phyloP scores from a whole-genome alignment of 2,329 filamentous ascomycete genomes.

The Ilyonectria sp. region DNA sequence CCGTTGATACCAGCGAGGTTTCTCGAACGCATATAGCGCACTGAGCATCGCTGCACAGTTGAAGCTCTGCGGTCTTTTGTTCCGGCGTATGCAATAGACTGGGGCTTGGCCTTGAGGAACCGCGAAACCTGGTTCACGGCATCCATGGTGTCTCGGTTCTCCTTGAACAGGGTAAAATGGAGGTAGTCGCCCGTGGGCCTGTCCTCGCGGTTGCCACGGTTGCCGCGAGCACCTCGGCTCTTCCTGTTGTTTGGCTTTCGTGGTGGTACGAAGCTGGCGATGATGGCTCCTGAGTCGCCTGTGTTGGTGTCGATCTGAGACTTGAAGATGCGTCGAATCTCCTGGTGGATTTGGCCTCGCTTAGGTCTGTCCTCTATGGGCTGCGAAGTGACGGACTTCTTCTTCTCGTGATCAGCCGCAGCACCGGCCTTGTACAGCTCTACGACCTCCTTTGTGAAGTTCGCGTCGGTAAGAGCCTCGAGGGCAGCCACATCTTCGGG shows the following conservation, averaged over 20 bases:
- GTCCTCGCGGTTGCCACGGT: slow-evolving; percentile 47
- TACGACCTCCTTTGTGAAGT: slow-evolving; percentile 59
- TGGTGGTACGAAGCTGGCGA: slow-evolving; percentile 75
- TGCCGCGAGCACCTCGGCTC: slow-evolving; percentile 43
- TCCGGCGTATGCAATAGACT: slow-evolving; percentile 82
- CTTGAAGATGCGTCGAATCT: slow-evolving; percentile 85
- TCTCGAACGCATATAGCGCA: slow-evolving; percentile 65
- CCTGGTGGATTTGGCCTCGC: slow-evolving; percentile 67
- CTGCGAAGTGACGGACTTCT: slow-evolving; percentile 57
- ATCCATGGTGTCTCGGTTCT: slow-evolving; percentile 98
- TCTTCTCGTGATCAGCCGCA: slow-evolving; percentile 46
- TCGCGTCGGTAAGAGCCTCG: slow-evolving; percentile 55
- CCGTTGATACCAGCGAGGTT: slow-evolving; percentile 76
- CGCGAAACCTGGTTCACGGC: slow-evolving; percentile 83
- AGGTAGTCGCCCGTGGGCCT: slow-evolving; percentile 78
- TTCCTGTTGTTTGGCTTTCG: slow-evolving; percentile 51
- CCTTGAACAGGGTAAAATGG: slow-evolving; percentile 95
- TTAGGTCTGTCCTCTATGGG: slow-evolving; percentile 61
- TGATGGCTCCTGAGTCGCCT: slow-evolving; percentile 68
- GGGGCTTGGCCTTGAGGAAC: slow-evolving; percentile 80
- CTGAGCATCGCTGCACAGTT: slow-evolving; percentile 86
- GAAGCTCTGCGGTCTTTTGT: slow-evolving; percentile 93
- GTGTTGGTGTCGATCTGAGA: slow-evolving; percentile 84
- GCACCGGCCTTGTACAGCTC: slow-evolving; percentile 58
- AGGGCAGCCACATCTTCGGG: slow-evolving; percentile 55